phyloP scores from a whole-genome alignment of 2,329 filamentous ascomycete genomes.

The Mollisiaceae sp. region DNA sequence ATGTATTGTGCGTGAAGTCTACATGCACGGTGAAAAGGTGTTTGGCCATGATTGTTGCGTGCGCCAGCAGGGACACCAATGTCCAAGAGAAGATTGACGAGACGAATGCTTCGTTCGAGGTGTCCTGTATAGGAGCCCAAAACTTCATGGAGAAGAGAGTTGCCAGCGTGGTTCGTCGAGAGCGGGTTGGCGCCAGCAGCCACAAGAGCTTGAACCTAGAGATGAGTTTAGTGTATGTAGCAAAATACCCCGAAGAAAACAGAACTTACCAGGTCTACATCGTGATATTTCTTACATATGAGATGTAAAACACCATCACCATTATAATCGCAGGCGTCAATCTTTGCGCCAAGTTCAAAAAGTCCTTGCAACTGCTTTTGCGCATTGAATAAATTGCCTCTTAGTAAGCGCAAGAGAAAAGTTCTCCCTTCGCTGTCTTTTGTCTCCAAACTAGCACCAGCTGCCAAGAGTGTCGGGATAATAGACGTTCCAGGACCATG shows the following conservation, averaged over 20 bases:
- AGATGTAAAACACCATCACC: constrained; percentile 17
- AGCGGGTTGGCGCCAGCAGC: constrained; percentile 22
- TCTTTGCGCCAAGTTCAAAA: constrained; percentile 22
- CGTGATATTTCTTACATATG: constrained; percentile 6
- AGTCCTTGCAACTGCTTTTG: constrained; percentile 17
- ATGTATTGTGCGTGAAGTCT: not conserved
- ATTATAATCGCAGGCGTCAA: constrained; percentile 13
- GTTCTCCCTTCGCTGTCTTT: constrained; percentile 24
- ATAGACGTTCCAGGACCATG: not conserved
- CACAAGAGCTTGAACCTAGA: constrained; percentile 19
- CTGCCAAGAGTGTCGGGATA: constrained; percentile 10
- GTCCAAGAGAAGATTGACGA: not conserved
- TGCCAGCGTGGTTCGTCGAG: constrained; percentile 12
- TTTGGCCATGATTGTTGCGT: constrained; percentile 19
- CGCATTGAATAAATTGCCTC: not conserved
- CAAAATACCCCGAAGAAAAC: too few relatives aligned
- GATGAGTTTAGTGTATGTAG: not conserved
- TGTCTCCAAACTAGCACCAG: constrained; percentile 23
- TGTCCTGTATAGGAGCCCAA: not conserved
- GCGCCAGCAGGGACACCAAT: constrained; percentile 14
- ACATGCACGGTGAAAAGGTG: constrained; percentile 20
- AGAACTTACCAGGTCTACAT: constrained; percentile 10
- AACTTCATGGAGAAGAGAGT: constrained; percentile 16
- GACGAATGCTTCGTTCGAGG: not conserved
- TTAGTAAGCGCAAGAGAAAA: constrained; percentile 12